Percentiles rank a stretch among this genome's conserved stretches.
Conservation (phyloP, 768 basidiomycete genomes). For the Trametes punicea region DNA sequence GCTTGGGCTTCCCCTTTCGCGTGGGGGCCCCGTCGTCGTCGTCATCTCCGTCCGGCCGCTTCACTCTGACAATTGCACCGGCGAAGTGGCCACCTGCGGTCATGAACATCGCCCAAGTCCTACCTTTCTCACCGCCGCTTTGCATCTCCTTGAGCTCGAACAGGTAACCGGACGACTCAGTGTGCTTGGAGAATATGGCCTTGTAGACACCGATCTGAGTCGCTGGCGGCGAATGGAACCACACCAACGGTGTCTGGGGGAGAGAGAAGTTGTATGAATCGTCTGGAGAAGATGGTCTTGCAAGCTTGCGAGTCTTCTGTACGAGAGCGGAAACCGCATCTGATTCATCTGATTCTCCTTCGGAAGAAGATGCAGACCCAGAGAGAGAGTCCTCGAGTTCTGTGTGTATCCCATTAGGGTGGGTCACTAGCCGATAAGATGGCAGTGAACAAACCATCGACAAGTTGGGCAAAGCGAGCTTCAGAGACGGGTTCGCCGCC, state of each 20-base stretch:
- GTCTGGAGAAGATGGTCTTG: conserved; percentile 47
- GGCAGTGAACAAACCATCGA: conserved; percentile 61
- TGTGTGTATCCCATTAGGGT: conserved; percentile 25
- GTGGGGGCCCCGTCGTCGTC: conserved; percentile 38
- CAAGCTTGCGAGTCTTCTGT: conserved; percentile 24
- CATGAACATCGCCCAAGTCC: conserved; percentile 95
- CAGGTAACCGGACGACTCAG: conserved; percentile 47
- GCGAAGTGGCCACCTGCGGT: conserved; percentile 98
- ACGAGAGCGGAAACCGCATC: conserved; percentile 67
- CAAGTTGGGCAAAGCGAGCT: conserved; percentile 66
- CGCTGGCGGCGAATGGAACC: conserved; percentile 86
- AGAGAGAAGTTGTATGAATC: conserved; percentile 31
- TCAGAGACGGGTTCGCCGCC: conserved; percentile 65
- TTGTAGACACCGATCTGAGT: conserved; percentile 92
- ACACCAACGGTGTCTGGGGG: conserved; percentile 69
- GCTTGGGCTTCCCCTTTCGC: conserved; percentile 45
- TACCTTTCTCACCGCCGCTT: conserved; percentile 43
- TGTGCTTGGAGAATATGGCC: conserved; percentile 57
- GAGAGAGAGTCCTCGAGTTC: conserved; percentile 86
- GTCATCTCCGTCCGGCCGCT: conserved; percentile 39
- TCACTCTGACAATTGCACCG: conserved; percentile 79
- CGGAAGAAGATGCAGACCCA: conserved; percentile 79
- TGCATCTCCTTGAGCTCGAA: conserved; percentile 67
- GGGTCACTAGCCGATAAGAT: not conserved
- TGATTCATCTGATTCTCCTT: conserved; percentile 56